Evolutionary conservation across 176 grass and related monocot species (phyloP), one percentile per base, ranked within the genome.

Genomic region (Musa beccarii): DNA sequence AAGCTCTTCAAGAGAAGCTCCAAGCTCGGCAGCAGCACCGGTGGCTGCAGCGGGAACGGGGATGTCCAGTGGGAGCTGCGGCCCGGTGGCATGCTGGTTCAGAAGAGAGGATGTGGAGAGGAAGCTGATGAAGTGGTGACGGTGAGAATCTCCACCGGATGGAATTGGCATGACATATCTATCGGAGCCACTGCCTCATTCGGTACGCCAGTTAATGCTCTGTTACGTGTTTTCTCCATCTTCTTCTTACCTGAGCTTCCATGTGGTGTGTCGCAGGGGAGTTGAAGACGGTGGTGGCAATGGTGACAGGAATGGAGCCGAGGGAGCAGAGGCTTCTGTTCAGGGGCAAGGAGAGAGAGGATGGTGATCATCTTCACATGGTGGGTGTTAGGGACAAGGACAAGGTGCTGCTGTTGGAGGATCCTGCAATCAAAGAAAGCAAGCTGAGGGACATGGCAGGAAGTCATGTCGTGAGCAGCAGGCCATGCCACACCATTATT

Each of bases 61-160:
- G 88, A 94, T 78, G 89, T 98, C 49, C 82, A 94, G 78, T 98
- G 95, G 95, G 95, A 99, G 84, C 81, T 94, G 81, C 79, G 90
- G 73, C 95, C 95, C 0, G 95, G 95, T 16, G 95, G 95, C 13
- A 99, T 99, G 95, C 88, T 99, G 73, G 95, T 99, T 74, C 86
- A 99, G 86, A 99, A 91, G 84, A 87, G 95, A 75, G 88, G 81
- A 2, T 87, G 78, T 11, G 53, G 50, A 17, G 82, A 84, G 75
- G 83, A 78, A 0, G 76, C 16, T 8, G 81, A 69, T 0, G 95
- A 91, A 80, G 69, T 94, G 53, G 84, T 99, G 80, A 86, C 80
- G 7, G 88, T 99, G 22, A 90, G 88, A 78, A 84, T 99, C 8
- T 81, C 90, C 54, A 99, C 95, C 17, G 90, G 90, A 0, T 84